A percentile compares a stretch with the other conserved stretches of the same genome.
phyloP scores from a whole-genome alignment of 2,329 filamentous ascomycete genomes.

The Chaetomium strumarium region DNA sequence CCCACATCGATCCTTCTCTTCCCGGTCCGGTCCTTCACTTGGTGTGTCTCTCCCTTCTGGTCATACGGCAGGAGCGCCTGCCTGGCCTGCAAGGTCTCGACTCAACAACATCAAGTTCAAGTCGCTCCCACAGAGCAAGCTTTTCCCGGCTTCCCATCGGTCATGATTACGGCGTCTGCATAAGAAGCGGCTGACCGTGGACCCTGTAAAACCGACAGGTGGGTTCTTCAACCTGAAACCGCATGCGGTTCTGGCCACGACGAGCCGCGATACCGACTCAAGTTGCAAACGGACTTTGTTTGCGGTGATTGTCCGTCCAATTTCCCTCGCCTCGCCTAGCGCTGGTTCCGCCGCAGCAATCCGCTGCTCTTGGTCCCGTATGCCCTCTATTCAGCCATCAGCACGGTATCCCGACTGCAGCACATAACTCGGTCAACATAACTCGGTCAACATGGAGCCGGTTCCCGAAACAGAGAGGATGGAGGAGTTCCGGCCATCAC shows the following conservation, averaged over 20 bases:
- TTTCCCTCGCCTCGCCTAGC: neutral
- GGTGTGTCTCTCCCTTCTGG: slow-evolving; percentile 3
- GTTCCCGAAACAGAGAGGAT: slow-evolving; percentile 63
- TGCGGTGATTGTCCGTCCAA: neutral
- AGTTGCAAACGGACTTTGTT: slow-evolving; percentile 8
- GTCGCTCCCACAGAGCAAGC: neutral
- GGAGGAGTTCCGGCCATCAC: slow-evolving; percentile 58
- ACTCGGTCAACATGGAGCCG: slow-evolving; percentile 50
- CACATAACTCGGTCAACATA: slow-evolving; percentile 35
- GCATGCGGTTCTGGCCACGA: neutral
- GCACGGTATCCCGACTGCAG: slow-evolving; percentile 19
- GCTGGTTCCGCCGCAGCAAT: neutral
- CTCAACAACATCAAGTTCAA: slow-evolving; percentile 5
- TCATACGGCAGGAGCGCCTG: slow-evolving; percentile 10
- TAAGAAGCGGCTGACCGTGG: slow-evolving; percentile 1
- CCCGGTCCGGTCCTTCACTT: no score
- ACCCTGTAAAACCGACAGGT: slow-evolving; percentile 1
- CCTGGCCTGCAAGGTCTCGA: slow-evolving; percentile 3
- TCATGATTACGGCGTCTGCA: slow-evolving; percentile 5
- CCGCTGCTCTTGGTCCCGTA: slow-evolving; percentile 2
- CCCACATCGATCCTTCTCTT: slow-evolving; percentile 14
- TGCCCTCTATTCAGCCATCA: slow-evolving; percentile 11
- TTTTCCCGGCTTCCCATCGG: neutral
- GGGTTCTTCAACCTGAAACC: slow-evolving; percentile 2
- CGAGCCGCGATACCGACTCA: neutral